These are phyloP conservation scores for Cyclotella atomus DNA, from an alignment of 108 stramenopile species.

Conservation along the genomic window DNA sequence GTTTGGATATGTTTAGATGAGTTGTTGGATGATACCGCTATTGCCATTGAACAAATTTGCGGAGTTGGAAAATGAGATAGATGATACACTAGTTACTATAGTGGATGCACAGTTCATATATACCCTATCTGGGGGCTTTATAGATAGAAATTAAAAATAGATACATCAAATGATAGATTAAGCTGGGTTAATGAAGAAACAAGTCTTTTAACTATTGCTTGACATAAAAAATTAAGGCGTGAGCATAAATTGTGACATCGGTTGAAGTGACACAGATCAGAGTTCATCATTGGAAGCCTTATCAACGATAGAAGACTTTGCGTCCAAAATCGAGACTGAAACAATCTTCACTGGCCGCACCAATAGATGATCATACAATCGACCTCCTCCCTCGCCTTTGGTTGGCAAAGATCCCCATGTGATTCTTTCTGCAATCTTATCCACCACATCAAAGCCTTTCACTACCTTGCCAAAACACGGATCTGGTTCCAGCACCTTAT, in stretches of 20 bases:
- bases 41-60: constrained; percentile 6
- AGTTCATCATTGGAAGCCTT: background rate
- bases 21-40: constrained; percentile 1
- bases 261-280: no score
- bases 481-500: constrained; percentile 74
- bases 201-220: no score
- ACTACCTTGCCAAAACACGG: constrained; percentile 92
- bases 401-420: constrained; percentile 36
- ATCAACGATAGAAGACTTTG: background rate
- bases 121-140: no score
- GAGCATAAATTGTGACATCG: no score
- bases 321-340: constrained; percentile 35
- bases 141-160: no score
- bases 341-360: constrained; percentile 41
- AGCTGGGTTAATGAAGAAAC: no score
- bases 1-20: constrained; percentile 7
- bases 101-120: background rate
- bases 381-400: constrained; percentile 5
- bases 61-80: background rate
- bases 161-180: no score
- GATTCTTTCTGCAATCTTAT: constrained; percentile 48
- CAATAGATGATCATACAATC: constrained; percentile 18
- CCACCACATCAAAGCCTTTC: constrained; percentile 67
- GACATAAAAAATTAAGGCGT: no score
- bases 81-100: background rate